These are phyloP conservation scores for Trichophyton verrucosum DNA, from an alignment of 2,329 filamentous ascomycete genomes.

Conservation along the genomic window DNA sequence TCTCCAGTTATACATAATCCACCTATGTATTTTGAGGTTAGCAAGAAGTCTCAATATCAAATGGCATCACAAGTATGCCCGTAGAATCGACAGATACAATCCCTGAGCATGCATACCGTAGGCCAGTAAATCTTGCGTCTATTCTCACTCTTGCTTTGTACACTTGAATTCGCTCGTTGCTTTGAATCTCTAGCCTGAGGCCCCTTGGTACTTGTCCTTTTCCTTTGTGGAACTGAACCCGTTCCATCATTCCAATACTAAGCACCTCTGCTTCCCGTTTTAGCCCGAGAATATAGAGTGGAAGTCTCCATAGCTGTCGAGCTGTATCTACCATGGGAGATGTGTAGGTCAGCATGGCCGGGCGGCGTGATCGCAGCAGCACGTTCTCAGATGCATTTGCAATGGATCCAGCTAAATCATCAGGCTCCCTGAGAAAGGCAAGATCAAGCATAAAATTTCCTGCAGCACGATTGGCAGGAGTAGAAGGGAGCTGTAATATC, in stretches of 20 bases:
- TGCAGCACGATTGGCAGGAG: conserved; percentile 57
- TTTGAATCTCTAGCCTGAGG: conserved; percentile 56
- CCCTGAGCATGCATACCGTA: conserved; percentile 37
- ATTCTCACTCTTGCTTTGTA: conserved; percentile 59
- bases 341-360: conserved; percentile 67
- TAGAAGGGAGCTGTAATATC: conserved; percentile 63
- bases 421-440: conserved; percentile 46
- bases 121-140: conserved; percentile 59
- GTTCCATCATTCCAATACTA: conserved; percentile 59
- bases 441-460: conserved; percentile 92
- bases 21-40: conserved; percentile 34
- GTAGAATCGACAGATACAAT: background rate
- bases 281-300: conserved; percentile 57
- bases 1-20: conserved; percentile 78
- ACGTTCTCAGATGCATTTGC: conserved; percentile 28
- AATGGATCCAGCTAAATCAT: conserved; percentile 19
- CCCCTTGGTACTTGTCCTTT: conserved; percentile 41
- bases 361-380: conserved; percentile 55
- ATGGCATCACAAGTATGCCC: background rate
- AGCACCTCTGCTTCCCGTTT: conserved; percentile 52
- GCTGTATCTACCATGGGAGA: conserved; percentile 55
- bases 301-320: conserved; percentile 50
- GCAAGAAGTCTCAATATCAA: background rate
- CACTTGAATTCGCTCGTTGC: conserved; percentile 58
- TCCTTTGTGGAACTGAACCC: conserved; percentile 50